phyloP scores from a whole-genome alignment of 192 early-diverging fungal genomes.

The Cladochytrium replicatum region DNA sequence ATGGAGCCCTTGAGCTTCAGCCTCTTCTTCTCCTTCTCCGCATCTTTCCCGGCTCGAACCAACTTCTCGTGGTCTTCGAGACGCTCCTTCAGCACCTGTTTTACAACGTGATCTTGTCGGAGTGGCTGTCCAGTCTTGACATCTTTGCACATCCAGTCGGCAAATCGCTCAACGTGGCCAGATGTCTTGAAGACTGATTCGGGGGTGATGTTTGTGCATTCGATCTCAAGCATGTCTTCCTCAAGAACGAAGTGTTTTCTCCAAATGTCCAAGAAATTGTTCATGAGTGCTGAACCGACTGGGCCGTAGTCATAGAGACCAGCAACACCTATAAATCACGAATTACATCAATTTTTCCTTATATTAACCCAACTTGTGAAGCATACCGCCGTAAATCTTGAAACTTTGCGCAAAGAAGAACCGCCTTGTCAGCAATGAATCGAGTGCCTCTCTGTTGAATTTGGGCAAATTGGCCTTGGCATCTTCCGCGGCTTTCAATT shows the following conservation, averaged over 20 bases:
- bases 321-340: constrained; percentile 67
- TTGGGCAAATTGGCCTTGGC: not conserved
- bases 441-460: constrained; percentile 57
- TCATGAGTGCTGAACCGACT: constrained; percentile 82
- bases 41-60: constrained; percentile 7
- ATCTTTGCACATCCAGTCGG: constrained; percentile 98
- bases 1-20: constrained; percentile 15
- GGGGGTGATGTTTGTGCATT: constrained; percentile 96
- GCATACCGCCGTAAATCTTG: constrained; percentile 82
- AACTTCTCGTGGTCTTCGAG: constrained; percentile 68
- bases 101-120: constrained; percentile 95
- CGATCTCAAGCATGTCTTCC: constrained; percentile 99
- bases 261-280: constrained; percentile 83
- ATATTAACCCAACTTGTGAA: no score
- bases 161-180: constrained; percentile 97
- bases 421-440: constrained; percentile 72
- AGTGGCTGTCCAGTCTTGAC: constrained; percentile 83
- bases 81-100: constrained; percentile 82
- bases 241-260: constrained; percentile 96
- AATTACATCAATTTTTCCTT: not conserved
- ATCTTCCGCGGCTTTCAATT: constrained; percentile 8
- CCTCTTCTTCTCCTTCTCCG: constrained; percentile 17
- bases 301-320: constrained; percentile 98
- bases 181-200: constrained; percentile 91
- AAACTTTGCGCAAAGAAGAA: constrained; percentile 98